These are phyloP conservation scores for Scedosporium minutisporum DNA, from an alignment of 2,329 filamentous ascomycete genomes.

Conservation along the genomic window DNA sequence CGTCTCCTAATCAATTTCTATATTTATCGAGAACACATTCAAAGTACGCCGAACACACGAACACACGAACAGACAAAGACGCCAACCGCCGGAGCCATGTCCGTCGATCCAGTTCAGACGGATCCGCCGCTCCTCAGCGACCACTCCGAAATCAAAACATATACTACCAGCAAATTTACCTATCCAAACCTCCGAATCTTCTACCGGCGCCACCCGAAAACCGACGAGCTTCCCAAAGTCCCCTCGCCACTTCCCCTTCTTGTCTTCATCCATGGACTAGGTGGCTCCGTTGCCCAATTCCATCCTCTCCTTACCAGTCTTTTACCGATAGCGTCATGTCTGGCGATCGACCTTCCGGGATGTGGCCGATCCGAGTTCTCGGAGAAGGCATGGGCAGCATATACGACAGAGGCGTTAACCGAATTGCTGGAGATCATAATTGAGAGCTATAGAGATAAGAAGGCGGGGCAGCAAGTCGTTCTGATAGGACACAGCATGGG, in stretches of 20 bases:
- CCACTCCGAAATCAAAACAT: slow-evolving; percentile 61
- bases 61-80: background rate
- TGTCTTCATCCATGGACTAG: slow-evolving; percentile 86
- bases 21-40: background rate
- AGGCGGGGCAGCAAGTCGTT: slow-evolving; percentile 60
- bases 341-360: slow-evolving; percentile 83
- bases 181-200: slow-evolving; percentile 78
- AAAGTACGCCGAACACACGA: background rate
- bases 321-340: slow-evolving; percentile 71
- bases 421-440: slow-evolving; percentile 70
- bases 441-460: slow-evolving; percentile 57
- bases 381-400: slow-evolving; percentile 65
- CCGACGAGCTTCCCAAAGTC: slow-evolving; percentile 65
- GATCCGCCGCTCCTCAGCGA: slow-evolving; percentile 76
- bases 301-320: slow-evolving; percentile 71
- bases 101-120: slow-evolving; percentile 28
- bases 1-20: background rate
- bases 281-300: slow-evolving; percentile 87
- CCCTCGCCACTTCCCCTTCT: slow-evolving; percentile 71
- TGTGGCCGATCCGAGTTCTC: slow-evolving; percentile 73
- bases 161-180: slow-evolving; percentile 58
- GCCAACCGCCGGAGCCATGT: background rate
- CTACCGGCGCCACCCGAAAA: slow-evolving; percentile 71
- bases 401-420: slow-evolving; percentile 64
- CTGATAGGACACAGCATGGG: slow-evolving; percentile 88